These are phyloP conservation scores for Phylloporus scabripes DNA, from an alignment of 768 basidiomycete genomes.

Conservation along the genomic window DNA sequence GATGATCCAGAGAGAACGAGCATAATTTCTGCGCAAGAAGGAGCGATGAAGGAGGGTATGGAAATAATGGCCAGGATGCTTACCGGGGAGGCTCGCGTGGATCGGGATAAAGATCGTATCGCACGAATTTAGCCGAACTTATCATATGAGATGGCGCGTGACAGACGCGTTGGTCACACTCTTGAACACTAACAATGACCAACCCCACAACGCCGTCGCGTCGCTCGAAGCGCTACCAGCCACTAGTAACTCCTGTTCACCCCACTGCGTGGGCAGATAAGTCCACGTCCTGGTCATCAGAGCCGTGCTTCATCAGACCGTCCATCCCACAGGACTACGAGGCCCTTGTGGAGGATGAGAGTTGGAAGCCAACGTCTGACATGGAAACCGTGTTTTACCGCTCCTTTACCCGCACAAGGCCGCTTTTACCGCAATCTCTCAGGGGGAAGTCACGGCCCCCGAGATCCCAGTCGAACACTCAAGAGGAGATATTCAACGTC, in stretches of 20 bases:
- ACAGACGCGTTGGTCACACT: slow-evolving; percentile 17
- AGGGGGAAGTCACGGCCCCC: slow-evolving; percentile 11
- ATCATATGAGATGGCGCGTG: slow-evolving; percentile 15
- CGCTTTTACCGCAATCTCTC: slow-evolving; percentile 13
- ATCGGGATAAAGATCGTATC: slow-evolving; percentile 1
- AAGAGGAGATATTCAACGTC: slow-evolving; percentile 40
- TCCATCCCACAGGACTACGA: slow-evolving; percentile 25
- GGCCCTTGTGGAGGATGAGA: slow-evolving; percentile 23
- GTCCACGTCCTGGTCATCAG: slow-evolving; percentile 24
- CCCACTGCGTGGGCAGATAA: slow-evolving; percentile 25
- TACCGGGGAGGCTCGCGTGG: slow-evolving; percentile 9
- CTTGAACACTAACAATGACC: not conserved
- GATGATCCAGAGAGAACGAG: slow-evolving; percentile 76
- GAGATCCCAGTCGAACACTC: slow-evolving; percentile 5
- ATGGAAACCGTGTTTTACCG: slow-evolving; percentile 26
- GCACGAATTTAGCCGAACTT: slow-evolving; percentile 3
- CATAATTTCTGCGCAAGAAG: slow-evolving; percentile 42
- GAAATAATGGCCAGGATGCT: not conserved
- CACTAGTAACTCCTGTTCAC: slow-evolving; percentile 27
- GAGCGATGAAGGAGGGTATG: not conserved
- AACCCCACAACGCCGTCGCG: slow-evolving; percentile 30
- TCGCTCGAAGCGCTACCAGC: slow-evolving; percentile 35
- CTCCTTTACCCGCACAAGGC: slow-evolving; percentile 24
- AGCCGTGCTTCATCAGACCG: slow-evolving; percentile 18
- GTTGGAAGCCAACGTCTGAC: slow-evolving; percentile 16